phyloP scores from a whole-genome alignment of 2,329 filamentous ascomycete genomes.

The Nothopassalora personata region DNA sequence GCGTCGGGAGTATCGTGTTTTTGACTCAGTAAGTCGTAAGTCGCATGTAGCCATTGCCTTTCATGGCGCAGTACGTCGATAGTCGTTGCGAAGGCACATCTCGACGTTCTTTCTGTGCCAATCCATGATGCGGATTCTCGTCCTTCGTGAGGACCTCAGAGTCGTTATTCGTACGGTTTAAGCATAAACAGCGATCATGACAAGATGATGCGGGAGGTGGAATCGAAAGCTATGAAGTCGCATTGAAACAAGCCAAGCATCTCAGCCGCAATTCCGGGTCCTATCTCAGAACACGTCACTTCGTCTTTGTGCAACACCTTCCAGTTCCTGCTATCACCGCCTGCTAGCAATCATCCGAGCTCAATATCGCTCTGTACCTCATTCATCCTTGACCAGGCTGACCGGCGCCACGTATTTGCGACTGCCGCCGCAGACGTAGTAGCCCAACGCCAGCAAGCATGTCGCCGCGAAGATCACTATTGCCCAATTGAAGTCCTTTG shows the following conservation, averaged over 20 bases:
- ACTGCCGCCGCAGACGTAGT: slow-evolving; percentile 27
- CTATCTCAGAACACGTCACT: not conserved
- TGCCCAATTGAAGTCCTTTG: slow-evolving; percentile 30
- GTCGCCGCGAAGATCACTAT: slow-evolving; percentile 29
- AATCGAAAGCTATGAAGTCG: not conserved
- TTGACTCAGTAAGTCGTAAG: too few species aligned
- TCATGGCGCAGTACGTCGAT: too few species aligned
- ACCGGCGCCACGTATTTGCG: slow-evolving; percentile 29
- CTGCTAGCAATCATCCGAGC: not conserved
- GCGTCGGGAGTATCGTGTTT: too few species aligned
- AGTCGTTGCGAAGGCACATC: too few species aligned
- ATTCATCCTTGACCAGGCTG: slow-evolving; percentile 28
- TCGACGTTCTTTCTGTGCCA: too few species aligned
- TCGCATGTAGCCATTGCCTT: too few species aligned
- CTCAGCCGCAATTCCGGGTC: not conserved
- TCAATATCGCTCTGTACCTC: not conserved
- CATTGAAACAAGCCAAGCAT: not conserved
- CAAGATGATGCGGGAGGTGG: too few species aligned
- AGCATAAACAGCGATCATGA: too few species aligned
- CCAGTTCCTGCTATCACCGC: not conserved
- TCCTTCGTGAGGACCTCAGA: too few species aligned
- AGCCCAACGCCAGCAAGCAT: slow-evolving; percentile 21
- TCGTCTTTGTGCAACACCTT: not conserved
- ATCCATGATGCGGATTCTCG: too few species aligned
- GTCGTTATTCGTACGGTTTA: too few species aligned